Base-by-base conservation (phyloP, 2,329 filamentous ascomycete species). In the Monascus ruber region DNA sequence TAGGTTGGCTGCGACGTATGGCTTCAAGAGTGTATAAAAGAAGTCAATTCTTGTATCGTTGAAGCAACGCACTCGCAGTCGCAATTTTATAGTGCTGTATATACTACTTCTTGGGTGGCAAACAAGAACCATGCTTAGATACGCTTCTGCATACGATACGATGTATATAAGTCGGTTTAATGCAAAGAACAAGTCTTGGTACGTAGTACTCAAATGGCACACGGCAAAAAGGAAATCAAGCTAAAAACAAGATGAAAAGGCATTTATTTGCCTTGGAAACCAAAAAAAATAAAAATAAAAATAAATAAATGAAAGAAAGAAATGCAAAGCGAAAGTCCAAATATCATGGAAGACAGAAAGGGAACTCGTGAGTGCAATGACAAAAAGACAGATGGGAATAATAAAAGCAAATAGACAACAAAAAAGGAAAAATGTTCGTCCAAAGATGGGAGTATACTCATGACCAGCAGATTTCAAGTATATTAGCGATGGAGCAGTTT, bases 1-100 rank as follows among this genome's bases (percentile, higher is more conserved):
- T 41, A 63, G 76, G 44, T 52, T 80, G 53, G 70, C 67, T 38
- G 74, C 74, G 24, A 79, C 77, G 2, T 80, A 79, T 63, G 70
- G 65, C 24, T 62, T 63, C 43, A 55, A 51, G 24, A 11, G 35
- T 39, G 42, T 31, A 35, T 24, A 29, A 32, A 7, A 11, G 35
- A 37, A 26, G 31, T 17, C 33, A 34, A 31, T 37, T 34, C 34
- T 32, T 35, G 27, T 42, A 26, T 26, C 33, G 40, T 26, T 42
- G 36, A 39, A 40, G 33, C 25, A 42, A 39, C 39, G 44, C 42
- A 53, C 47, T 17, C 17, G 17, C 17, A 17, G 17, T 17, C 17
- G 17, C 17, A 17, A 17, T 17, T 17, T 2, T 17, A 17, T 17
- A 17, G 17, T 17, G 17, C 17, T 17, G 17, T 17, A 17, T 17